Evolutionary conservation across 192 early-diverging fungal species (phyloP).

Genomic region (Entophlyctis helioformis): DNA sequence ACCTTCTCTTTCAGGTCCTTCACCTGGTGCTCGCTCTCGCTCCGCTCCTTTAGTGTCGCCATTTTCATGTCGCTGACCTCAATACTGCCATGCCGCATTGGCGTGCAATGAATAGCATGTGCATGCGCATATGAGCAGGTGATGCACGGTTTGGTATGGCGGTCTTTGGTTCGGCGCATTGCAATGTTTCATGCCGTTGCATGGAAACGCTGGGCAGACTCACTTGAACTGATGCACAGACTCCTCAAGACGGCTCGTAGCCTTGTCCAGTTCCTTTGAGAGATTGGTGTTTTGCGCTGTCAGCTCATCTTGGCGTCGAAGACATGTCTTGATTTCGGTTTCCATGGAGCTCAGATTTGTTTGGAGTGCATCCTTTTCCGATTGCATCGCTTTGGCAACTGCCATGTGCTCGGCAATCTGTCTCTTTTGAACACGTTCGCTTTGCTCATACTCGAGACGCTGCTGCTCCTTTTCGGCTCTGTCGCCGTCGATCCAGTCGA

Average conservation of each 20-base stretch:
- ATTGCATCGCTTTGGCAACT: conserved; percentile 12
- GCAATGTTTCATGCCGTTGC: no score
- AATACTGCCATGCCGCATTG: no score
- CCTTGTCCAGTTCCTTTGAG: conserved; percentile 20
- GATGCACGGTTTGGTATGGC: no score
- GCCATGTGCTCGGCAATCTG: conserved; percentile 17
- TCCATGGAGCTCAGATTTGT: conserved; percentile 13
- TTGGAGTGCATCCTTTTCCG: conserved; percentile 23
- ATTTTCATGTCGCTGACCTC: conserved; percentile 19
- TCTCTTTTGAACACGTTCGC: conserved; percentile 14
- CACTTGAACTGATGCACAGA: conserved; percentile 15
- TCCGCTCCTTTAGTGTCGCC: conserved; percentile 13
- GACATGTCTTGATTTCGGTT: conserved; percentile 5
- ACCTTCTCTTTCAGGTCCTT: conserved; percentile 19
- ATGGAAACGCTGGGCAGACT: no score
- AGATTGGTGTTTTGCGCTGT: conserved; percentile 14
- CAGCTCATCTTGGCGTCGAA: conserved; percentile 9
- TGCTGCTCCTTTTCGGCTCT: conserved; percentile 27
- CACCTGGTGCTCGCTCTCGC: conserved; percentile 10
- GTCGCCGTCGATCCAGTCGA: conserved; percentile 2
- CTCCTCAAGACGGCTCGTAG: conserved; percentile 13
- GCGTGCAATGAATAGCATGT: no score
- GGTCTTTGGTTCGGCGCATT: no score
- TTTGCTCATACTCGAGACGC: conserved; percentile 12
- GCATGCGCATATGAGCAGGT: no score